These are phyloP conservation scores for Athelia psychrophila DNA, from an alignment of 1,284 basidiomycete genomes.

Conservation along the genomic window DNA sequence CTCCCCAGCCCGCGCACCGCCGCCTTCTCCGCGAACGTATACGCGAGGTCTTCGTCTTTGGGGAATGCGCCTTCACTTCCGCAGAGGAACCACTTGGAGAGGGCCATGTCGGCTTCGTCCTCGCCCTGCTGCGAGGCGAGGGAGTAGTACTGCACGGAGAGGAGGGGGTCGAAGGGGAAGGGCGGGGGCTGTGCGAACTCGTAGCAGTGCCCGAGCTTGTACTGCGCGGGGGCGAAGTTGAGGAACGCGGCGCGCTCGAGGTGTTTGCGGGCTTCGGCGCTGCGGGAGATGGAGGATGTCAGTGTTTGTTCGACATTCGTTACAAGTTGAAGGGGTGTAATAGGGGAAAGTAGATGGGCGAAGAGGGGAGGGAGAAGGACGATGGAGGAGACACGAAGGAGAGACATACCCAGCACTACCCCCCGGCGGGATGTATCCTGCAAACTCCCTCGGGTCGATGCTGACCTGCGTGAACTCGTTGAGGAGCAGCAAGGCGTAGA, in stretches of 20 bases:
- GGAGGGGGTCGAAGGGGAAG: constrained; percentile 85
- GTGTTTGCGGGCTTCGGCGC: constrained; percentile 52
- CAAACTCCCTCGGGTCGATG: constrained; percentile 51
- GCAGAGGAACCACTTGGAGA: constrained; percentile 95
- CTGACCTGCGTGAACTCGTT: constrained; percentile 69
- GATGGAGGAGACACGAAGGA: constrained; percentile 40
- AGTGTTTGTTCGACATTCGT: too few relatives aligned
- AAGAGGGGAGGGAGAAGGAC: constrained; percentile 47
- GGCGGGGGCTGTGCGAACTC: constrained; percentile 87
- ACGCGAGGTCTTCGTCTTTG: constrained; percentile 86
- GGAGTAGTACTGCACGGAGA: constrained; percentile 92
- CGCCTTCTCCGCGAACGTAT: constrained; percentile 91
- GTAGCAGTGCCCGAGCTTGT: constrained; percentile 90
- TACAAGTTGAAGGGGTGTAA: too few relatives aligned
- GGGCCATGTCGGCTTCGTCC: constrained; percentile 92
- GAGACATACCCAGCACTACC: too few relatives aligned
- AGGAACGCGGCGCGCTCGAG: constrained; percentile 86
- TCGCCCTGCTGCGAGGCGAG: constrained; percentile 85
- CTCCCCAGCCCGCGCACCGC: constrained; percentile 76
- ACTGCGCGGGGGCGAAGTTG: constrained; percentile 86
- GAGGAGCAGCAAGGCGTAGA: constrained; percentile 80
- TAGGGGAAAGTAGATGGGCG: too few relatives aligned
- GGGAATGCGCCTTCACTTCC: constrained; percentile 80
- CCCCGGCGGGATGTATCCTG: constrained; percentile 45
- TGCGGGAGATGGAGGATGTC: too few relatives aligned